These are phyloP conservation scores for Russula griseocarnosa DNA, from an alignment of 768 basidiomycete genomes.

Conservation along the genomic window DNA sequence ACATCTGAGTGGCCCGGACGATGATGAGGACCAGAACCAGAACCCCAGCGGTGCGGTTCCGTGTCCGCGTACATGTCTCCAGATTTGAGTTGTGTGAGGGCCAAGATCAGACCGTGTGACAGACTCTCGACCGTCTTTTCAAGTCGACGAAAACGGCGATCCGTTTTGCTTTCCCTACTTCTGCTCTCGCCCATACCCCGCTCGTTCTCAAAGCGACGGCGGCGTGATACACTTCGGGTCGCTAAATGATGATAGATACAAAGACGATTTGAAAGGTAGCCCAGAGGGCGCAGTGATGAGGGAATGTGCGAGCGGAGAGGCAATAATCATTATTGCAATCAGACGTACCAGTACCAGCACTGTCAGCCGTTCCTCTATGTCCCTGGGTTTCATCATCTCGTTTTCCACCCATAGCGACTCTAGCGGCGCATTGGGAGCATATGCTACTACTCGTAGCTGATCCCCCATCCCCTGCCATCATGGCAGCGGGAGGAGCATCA, in stretches of 20 bases:
- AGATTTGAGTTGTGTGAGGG: not conserved
- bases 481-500: not conserved
- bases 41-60: not conserved
- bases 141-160: not conserved
- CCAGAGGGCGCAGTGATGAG: too few species aligned
- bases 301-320: not conserved
- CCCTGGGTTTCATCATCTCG: not conserved
- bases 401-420: not conserved
- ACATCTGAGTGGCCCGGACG: not conserved
- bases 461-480: not conserved
- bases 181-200: not conserved
- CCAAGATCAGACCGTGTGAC: constrained; percentile 11
- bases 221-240: not conserved
- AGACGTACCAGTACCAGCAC: not conserved
- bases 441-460: not conserved
- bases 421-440: constrained; percentile 9
- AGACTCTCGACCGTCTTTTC: constrained; percentile 14
- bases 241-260: not conserved
- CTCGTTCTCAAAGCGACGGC: not conserved
- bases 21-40: too few species aligned
- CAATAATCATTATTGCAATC: not conserved
- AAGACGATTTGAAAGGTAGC: not conserved
- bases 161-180: not conserved
- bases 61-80: not conserved
- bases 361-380: not conserved